Base-by-base conservation (phyloP, 202 grass and related monocot species). In the Setaria italica region DNA sequence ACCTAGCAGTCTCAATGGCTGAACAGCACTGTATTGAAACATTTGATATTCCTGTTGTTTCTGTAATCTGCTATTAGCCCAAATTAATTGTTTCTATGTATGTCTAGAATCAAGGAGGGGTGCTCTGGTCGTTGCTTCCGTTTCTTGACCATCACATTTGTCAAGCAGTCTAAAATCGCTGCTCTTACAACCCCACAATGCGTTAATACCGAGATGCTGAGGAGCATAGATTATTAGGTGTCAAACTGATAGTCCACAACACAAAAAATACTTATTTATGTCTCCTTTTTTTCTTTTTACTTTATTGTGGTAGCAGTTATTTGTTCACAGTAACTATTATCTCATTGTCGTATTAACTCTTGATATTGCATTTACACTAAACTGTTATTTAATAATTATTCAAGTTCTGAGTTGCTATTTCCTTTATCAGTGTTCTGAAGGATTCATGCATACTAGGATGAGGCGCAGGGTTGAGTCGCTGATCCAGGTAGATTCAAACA, bases 371-470 rank as follows among this genome's bases (percentile, higher is more conserved):
- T 84, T 54, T 84, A 68, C 4, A 47, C 47, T 50, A 5, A 19
- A 8, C 7, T 90, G 39, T 77, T 50, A 19, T 42, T 55, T 55
- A 42, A n/a, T 55, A 82, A 63, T 20, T 47, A 11, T 69, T 9
- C 17, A 81, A 85, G 45, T 33, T 77, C 64, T 82, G 9, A 81
- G 51, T 19, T 76, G 34, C 14, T 72, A 45, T 80, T 85, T 83
- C 66, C 1, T 88, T 7, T 85, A 77, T 76, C 85, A 99, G 97
- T 99, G 97, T 83, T 99, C 97, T 4, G 97, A 94, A 92, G 94
- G 97, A 83, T 99, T 99, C 84, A 99, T 99, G 97, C 97, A 99
- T 72, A 99, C 97, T 9, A 93, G 97, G 89, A 99, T 99, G 97
- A 99, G 94, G 78, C 92, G 97, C 83, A 91, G 94, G 79, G 97